Percentiles rank a stretch among this genome's conserved stretches.
These are phyloP conservation scores for Theobroma cacao DNA, from an alignment of 345 rosid species.

Conservation along the genomic window DNA sequence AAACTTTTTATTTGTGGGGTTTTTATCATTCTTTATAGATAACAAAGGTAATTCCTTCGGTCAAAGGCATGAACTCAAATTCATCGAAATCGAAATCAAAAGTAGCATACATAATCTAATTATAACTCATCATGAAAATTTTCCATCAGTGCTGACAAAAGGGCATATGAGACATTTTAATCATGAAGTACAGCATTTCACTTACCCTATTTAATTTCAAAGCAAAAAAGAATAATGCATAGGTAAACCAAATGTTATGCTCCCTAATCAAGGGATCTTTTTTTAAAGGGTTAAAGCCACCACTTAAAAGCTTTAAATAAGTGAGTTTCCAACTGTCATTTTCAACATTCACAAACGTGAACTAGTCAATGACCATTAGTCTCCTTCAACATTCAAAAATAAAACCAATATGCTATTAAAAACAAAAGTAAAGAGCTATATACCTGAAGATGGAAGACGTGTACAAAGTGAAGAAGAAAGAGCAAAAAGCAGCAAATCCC, in stretches of 20 bases:
- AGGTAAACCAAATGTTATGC: neutral
- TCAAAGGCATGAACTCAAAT: neutral
- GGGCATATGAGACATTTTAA: neutral
- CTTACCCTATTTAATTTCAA: neutral
- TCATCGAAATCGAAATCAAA: neutral
- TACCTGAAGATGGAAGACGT: constrained; percentile 51
- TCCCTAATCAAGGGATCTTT: neutral
- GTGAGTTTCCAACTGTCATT: neutral
- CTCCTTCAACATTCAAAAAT: neutral
- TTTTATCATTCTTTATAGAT: neutral
- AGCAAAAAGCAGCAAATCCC: constrained; percentile 64
- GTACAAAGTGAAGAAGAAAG: constrained; percentile 59
- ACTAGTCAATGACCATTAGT: neutral
- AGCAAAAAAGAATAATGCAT: neutral
- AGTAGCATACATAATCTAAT: neutral
- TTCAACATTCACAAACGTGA: neutral
- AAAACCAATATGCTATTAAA: neutral
- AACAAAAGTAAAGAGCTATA: neutral
- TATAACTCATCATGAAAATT: neutral
- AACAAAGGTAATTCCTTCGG: neutral
- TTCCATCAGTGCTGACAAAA: neutral
- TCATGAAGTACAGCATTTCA: neutral
- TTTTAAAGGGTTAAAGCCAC: neutral
- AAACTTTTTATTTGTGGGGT: neutral
- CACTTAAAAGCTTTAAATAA: neutral